Conservation (phyloP, 2,329 filamentous ascomycete genomes). For the Pyrenochaeta sp. region DNA sequence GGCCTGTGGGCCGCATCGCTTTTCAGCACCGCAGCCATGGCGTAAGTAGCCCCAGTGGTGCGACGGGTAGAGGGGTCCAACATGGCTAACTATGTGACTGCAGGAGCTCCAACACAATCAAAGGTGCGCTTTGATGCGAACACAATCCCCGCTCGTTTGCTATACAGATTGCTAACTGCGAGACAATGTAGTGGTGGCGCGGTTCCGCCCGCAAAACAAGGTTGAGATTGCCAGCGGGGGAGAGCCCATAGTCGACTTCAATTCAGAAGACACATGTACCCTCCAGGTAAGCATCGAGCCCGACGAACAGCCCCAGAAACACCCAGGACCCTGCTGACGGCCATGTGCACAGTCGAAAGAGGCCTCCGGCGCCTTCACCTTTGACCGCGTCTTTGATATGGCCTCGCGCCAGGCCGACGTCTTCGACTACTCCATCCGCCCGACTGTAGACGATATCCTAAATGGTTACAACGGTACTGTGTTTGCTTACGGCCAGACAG, state of each 20-base stretch:
- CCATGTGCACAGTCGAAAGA: slow-evolving; percentile 72
- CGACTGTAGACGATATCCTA: slow-evolving; percentile 96
- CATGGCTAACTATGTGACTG: slow-evolving; percentile 50
- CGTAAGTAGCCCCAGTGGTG: slow-evolving; percentile 38
- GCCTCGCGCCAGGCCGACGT: slow-evolving; percentile 87
- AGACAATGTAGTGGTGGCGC: slow-evolving; percentile 77
- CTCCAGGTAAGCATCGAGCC: slow-evolving; percentile 68
- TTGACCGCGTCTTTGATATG: slow-evolving; percentile 98
- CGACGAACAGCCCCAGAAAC: neutral
- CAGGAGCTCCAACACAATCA: slow-evolving; percentile 56
- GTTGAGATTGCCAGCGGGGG: slow-evolving; percentile 89
- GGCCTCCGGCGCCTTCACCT: slow-evolving; percentile 82
- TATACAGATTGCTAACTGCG: slow-evolving; percentile 32
- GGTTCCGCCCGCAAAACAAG: slow-evolving; percentile 97
- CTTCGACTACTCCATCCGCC: slow-evolving; percentile 96
- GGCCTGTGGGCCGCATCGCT: slow-evolving; percentile 47
- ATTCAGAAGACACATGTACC: slow-evolving; percentile 85
- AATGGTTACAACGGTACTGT: slow-evolving; percentile 99
- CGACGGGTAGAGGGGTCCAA: slow-evolving; percentile 13
- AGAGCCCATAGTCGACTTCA: slow-evolving; percentile 89
- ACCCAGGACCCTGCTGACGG: slow-evolving; percentile 16
- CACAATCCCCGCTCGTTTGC: neutral
- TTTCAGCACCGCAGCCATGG: slow-evolving; percentile 44
- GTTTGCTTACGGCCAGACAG: slow-evolving; percentile 97
- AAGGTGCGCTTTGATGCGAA: slow-evolving; percentile 44